Base-by-base conservation (phyloP, 2,329 filamentous ascomycete genomes). In the Calonectria hawksworthii region DNA sequence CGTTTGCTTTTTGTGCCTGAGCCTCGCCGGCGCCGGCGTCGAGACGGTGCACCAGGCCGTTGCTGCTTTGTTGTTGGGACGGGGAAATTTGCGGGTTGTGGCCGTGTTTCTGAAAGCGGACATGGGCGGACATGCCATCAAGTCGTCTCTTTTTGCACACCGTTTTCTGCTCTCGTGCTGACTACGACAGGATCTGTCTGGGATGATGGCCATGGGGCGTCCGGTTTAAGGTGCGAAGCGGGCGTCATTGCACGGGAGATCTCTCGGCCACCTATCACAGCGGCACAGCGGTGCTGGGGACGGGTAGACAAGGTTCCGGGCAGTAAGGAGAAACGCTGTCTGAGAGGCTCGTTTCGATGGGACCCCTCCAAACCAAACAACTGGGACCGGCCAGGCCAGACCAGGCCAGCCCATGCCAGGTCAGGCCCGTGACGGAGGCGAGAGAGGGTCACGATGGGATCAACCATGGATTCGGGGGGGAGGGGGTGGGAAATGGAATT, bases 301-400 rank as follows among this genome's bases (percentile, higher is more conserved):
- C 61, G 72, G 72, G 67, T 59, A 65, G 67, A 50, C 72, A 70
- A 44, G 68, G 68, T 61, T 70, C 52, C 59, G 59, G 61, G 56
- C 61, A 66, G 36, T 36, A 67, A 64, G 64, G 61, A 38, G 71
- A 68, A 71, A 56, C 61, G 59, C 38, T 26, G 63, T 34, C 34
- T 52, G 74, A 47, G 50, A 70, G 63, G 68, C 52, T 70, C 73
- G 81, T 83, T 83, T 83, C 79, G 78, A 83, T 76, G 75, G 76
- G 79, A 76, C 76, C 75, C 78, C 74, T 79, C 80, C 80, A 82
- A 83, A 83, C 79, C 74, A 83, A 84, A 83, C 77, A 77, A 75
- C 72, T 77, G 76, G 76, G 77, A 65, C 70, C 61, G 47, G 59
- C 51, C 59, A 52, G 47, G 34, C 67, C 54, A 26, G 59, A 10